Conservation (phyloP, 148 eudicot genomes). For the Heliosperma pusillum region DNA sequence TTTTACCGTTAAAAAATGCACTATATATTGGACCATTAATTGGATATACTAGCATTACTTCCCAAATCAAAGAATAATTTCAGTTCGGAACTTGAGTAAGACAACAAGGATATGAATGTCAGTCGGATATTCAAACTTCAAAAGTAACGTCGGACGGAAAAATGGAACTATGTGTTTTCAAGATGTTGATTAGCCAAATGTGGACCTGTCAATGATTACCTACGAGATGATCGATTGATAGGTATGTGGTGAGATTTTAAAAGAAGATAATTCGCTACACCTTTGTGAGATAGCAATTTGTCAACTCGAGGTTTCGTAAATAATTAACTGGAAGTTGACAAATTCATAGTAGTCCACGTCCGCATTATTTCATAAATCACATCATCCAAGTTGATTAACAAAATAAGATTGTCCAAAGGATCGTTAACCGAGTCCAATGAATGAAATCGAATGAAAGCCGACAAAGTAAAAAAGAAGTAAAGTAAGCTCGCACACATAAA, state of each 20-base stretch:
- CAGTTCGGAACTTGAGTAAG: background rate
- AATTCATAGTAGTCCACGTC: background rate
- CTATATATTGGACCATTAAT: background rate
- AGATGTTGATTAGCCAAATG: background rate
- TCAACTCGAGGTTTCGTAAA: background rate
- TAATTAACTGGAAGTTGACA: background rate
- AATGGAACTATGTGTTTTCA: background rate
- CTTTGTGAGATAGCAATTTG: background rate
- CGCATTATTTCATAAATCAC: background rate
- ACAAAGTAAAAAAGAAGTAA: background rate
- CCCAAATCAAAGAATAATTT: background rate
- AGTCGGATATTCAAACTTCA: background rate
- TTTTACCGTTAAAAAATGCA: background rate
- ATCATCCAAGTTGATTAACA: background rate
- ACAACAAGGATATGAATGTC: no score
- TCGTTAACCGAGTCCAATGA: no score
- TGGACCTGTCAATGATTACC: background rate
- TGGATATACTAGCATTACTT: background rate
- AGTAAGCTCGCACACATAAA: no score
- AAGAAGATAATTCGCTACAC: background rate
- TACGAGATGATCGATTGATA: background rate
- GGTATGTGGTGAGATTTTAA: background rate
- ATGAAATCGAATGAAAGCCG: background rate
- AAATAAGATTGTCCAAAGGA: background rate
- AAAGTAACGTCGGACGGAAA: background rate